A percentile compares a stretch with the other conserved stretches of the same genome.
Evolutionary conservation across 2,329 filamentous ascomycete genomes (phyloP).

Genomic region (Aspergillus quadrilineatus): DNA sequence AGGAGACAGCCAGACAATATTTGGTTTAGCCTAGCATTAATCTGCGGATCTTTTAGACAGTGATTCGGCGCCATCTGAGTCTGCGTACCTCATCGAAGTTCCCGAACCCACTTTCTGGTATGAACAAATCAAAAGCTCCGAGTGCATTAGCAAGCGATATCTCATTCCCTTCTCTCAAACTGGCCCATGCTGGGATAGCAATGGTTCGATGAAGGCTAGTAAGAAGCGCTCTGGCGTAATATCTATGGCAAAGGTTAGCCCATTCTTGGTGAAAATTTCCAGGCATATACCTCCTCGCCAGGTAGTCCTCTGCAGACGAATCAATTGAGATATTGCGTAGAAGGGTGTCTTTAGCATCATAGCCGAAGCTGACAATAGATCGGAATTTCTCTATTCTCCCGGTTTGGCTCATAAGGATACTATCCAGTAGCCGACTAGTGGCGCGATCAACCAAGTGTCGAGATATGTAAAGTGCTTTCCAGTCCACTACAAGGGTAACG

Average conservation of each 20-base stretch:
- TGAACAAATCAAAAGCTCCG: constrained; percentile 85
- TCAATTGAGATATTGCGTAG: constrained; percentile 62
- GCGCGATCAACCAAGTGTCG: constrained; percentile 55
- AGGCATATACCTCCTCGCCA: constrained; percentile 64
- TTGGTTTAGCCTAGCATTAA: constrained; percentile 63
- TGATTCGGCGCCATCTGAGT: background rate
- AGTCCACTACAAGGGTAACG: constrained; percentile 61
- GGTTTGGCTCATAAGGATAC: constrained; percentile 68
- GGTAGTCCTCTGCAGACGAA: constrained; percentile 66
- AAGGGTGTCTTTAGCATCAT: constrained; percentile 85
- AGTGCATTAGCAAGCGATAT: constrained; percentile 71
- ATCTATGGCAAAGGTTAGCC: constrained; percentile 49
- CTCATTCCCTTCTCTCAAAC: constrained; percentile 51
- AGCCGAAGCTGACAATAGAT: constrained; percentile 69
- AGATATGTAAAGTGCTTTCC: constrained; percentile 68
- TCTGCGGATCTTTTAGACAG: constrained; percentile 43
- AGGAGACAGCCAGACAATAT: constrained; percentile 59
- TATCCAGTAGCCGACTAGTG: constrained; percentile 60
- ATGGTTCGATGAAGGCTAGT: constrained; percentile 77
- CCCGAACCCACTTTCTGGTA: constrained; percentile 69
- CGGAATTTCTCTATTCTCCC: constrained; percentile 69
- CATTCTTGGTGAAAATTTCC: background rate
- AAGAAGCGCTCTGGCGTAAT: constrained; percentile 72
- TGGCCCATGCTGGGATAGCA: constrained; percentile 75
- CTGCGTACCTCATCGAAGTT: constrained; percentile 68